Evolutionary conservation across 2,329 filamentous ascomycete genomes (phyloP).

Genomic region (Xylaria sp.): DNA sequence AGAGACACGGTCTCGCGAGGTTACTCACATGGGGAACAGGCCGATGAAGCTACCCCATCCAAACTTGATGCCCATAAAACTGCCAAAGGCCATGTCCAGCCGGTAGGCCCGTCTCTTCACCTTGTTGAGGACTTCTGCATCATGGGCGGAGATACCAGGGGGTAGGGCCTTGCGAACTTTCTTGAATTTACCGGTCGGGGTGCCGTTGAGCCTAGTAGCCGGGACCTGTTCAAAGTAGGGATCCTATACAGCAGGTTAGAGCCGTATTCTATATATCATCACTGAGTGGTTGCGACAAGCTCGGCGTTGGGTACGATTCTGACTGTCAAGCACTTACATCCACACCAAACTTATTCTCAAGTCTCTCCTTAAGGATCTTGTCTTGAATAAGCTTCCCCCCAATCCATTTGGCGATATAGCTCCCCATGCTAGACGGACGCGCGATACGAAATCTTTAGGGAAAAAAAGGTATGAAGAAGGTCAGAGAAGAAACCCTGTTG

Average conservation of each 20-base stretch:
- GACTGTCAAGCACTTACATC: constrained; percentile 23
- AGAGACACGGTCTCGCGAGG: constrained; percentile 14
- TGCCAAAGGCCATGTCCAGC: constrained; percentile 87
- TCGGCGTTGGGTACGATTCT: neutral
- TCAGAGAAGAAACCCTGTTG: neutral
- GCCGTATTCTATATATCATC: constrained; percentile 34
- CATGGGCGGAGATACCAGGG: constrained; percentile 82
- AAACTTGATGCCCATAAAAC: constrained; percentile 81
- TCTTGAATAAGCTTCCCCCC: constrained; percentile 38
- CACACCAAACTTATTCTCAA: constrained; percentile 38
- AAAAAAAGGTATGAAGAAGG: neutral
- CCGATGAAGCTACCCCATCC: constrained; percentile 92
- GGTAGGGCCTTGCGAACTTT: constrained; percentile 88
- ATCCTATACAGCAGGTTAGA: constrained; percentile 68
- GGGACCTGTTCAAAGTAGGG: constrained; percentile 88
- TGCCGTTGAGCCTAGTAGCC: constrained; percentile 74
- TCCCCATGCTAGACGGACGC: constrained; percentile 25
- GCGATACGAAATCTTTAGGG: constrained; percentile 1
- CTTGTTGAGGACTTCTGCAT: constrained; percentile 83
- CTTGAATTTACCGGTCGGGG: constrained; percentile 76
- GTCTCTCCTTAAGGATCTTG: constrained; percentile 40
- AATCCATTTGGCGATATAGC: constrained; percentile 35
- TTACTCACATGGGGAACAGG: constrained; percentile 79
- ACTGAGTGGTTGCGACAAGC: constrained; percentile 10
- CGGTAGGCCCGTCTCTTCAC: constrained; percentile 88